Evolutionary conservation across 352 stramenopile species (phyloP), one percentile per base, ranked within the genome.

Genomic region (Globisporangium lucens): DNA sequence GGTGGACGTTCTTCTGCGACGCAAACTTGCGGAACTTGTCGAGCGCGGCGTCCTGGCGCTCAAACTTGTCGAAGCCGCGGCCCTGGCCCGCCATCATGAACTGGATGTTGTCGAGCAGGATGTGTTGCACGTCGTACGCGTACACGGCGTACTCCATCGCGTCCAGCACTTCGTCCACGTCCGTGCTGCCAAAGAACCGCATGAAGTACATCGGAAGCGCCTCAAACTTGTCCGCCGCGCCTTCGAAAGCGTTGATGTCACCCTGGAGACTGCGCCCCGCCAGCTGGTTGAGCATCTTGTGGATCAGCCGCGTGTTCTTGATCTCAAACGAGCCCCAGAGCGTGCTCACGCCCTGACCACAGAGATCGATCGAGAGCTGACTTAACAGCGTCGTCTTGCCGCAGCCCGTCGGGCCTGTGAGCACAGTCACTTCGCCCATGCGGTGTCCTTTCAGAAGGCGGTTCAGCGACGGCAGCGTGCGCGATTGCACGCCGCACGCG

Each of bases 241-340:
- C 62, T 56, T 96, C 87, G 56, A 96, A 96, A 5, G 83, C 79
- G n/a, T 87, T 79, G 41, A 95, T 66, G 41, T 96, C 88, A 49
- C 82, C 82, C 24, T 77, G 75, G 7, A 96, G 69, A 58, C 77
- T 91, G 29, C 79, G 79, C 5, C 89, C 87, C 0, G 87, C 81
- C n/a, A 96, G 87, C 70, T 99, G 98, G 20, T 96, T 98, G 29
- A 99, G 79, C 88, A 99, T 98, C 70, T 99, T 99, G 75, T 98
- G 90, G 60, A 99, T 90, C 17, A 99, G 74, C 10, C 91, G 80
- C 53, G 95, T 98, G 74, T 99, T 99, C 72, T 99, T 98, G 70
- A 99, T 98, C 83, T 99, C 98, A 67, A 99, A 99, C 36, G 90
- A 98, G 13, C 98, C 98, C 98, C 98, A 99, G 2, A 99, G 74